phyloP scores from a whole-genome alignment of 177 flowering plant genomes.

The Viscum album region DNA sequence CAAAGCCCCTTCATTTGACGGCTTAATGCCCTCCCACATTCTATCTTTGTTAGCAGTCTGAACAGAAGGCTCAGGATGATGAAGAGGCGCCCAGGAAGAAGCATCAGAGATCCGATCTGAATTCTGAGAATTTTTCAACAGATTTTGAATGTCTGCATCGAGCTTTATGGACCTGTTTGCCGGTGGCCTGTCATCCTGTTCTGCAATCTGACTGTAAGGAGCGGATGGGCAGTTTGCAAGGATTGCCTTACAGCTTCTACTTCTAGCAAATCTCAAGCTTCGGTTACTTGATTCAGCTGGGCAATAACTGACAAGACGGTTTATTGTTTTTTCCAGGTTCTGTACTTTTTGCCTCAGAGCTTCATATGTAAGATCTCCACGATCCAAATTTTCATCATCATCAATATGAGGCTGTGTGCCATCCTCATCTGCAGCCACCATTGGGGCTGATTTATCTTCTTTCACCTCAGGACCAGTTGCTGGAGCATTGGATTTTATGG shows the following conservation, averaged over 20 bases:
- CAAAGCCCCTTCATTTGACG: conserved; percentile 11
- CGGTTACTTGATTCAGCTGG: conserved; percentile 20
- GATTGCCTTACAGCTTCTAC: conserved; percentile 47
- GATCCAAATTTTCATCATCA: conserved; percentile 14
- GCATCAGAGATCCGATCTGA: conserved; percentile 8
- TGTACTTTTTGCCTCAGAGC: conserved; percentile 27
- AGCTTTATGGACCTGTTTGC: conserved; percentile 20
- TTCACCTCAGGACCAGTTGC: conserved; percentile 20
- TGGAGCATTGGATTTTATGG: conserved; percentile 11
- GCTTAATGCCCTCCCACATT: conserved; percentile 5
- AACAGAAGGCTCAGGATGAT: not conserved
- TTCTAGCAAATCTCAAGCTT: conserved; percentile 26
- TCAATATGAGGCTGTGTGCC: conserved; percentile 13
- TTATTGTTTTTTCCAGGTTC: conserved; percentile 32
- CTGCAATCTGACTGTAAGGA: conserved; percentile 18
- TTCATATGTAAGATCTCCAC: conserved; percentile 14
- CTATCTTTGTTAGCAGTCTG: conserved; percentile 15
- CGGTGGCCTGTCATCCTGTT: conserved; percentile 18
- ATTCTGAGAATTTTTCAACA: conserved; percentile 30
- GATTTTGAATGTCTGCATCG: conserved; percentile 15
- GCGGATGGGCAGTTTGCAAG: conserved; percentile 17
- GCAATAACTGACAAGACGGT: conserved; percentile 21
- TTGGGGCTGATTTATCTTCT: conserved; percentile 16
- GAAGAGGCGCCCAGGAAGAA: not conserved
- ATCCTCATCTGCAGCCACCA: conserved; percentile 14